Evolutionary conservation across 805 yeast species (phyloP), one percentile per base, ranked within the genome.

Genomic region (Brettanomyces sp.): DNA sequence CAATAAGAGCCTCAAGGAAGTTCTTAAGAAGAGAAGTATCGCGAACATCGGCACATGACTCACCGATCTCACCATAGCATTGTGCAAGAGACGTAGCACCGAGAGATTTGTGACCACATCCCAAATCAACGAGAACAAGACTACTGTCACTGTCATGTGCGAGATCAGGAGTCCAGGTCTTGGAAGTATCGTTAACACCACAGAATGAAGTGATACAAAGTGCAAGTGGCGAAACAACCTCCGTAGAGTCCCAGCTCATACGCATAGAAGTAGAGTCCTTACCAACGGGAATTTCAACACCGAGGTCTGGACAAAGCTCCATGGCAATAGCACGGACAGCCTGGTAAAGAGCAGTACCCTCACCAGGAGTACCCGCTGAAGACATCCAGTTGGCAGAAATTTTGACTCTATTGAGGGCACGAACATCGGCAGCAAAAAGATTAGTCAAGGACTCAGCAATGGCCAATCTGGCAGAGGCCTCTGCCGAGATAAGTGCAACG

Each of bases 351-450:
- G 88, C 90, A 44, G 95, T 76, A 50, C 99, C 99, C 67, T 93
- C 99, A 58, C 98, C 98, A 22, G 79, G 79, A 58, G 90, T 95
- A 34, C 91, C 74, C 25, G 99, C 96, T 43, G 98, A 90, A 9
- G 96, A 82, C 99, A 93, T 93, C 99, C 99, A 93, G 72, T 93
- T 93, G 41, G 99, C 99, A 44, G 96, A 86, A 48, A 93, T 69
- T 60, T 90, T 87, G 46, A 93, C 80, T 53, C 80, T 75, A 51
- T 80, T 81, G 49, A 91, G 70, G 6, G 80, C 70, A 48, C 82
- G 77, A 48, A 93, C 74, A 63, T 93, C 95, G 36, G 98, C 95
- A 35, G 99, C 97, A 56, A 80, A 77, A 40, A 91, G 61, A 63
- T 93, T 93, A 64, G 89, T 65, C 59, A 93, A 74, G 4, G 97